Evolutionary conservation across 148 eudicot species (phyloP).

Genomic region (Camellia granthamiana): DNA sequence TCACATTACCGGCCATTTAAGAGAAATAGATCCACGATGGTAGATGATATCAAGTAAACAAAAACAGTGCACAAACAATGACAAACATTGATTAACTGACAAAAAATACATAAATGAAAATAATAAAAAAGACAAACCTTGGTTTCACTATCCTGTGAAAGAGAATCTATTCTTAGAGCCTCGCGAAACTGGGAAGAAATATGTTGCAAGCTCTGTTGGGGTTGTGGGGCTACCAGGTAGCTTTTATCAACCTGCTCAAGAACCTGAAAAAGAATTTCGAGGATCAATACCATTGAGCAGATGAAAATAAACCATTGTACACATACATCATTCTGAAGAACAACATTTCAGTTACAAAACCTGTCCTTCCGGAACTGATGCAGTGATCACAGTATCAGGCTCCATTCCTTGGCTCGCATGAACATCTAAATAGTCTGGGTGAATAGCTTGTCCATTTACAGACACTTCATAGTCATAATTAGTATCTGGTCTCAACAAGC

Average conservation of each 20-base stretch:
- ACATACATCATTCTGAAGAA: background rate
- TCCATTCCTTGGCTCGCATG: conserved; percentile 40
- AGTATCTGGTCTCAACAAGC: conserved; percentile 40
- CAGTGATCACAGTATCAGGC: conserved; percentile 33
- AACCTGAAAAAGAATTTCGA: conserved; percentile 27
- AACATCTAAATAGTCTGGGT: conserved; percentile 43
- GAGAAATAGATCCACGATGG: background rate
- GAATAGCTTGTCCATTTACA: conserved; percentile 52
- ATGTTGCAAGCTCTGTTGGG: conserved; percentile 67
- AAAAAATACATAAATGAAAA: background rate
- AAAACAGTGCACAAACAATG: background rate
- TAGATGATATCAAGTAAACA: background rate
- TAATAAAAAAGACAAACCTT: conserved; percentile 42
- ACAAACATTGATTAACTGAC: background rate
- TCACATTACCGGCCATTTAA: background rate
- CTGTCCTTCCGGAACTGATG: conserved; percentile 50
- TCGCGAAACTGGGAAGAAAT: conserved; percentile 78
- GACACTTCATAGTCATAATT: conserved; percentile 53
- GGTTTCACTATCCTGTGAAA: conserved; percentile 37
- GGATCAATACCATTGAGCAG: background rate
- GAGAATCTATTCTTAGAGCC: conserved; percentile 53
- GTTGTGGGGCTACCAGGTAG: conserved; percentile 33
- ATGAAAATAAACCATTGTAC: background rate
- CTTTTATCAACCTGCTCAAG: conserved; percentile 46
- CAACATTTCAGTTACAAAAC: conserved; percentile 23